phyloP scores from a whole-genome alignment of 495 filamentous ascomycete species.

The Mytilinidion resinicola region DNA sequence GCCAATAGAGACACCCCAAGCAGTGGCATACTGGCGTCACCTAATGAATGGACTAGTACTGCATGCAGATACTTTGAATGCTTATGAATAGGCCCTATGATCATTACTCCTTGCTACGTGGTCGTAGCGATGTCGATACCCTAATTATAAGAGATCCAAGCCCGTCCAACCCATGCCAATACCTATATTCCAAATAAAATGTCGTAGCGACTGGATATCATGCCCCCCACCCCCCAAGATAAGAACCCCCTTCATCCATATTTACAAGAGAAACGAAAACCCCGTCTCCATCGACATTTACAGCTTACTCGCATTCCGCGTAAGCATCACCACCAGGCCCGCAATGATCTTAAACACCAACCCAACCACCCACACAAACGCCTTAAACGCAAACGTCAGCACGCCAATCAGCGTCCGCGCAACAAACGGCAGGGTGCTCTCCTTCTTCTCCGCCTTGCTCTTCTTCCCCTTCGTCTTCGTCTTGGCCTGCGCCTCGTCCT shows the following conservation, averaged over 20 bases:
- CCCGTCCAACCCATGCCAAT: neutral
- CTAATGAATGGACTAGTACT: too few relatives aligned
- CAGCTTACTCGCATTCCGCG: slow-evolving; percentile 27
- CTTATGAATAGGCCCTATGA: neutral
- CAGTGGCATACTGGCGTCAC: too few relatives aligned
- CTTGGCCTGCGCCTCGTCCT: slow-evolving; percentile 12
- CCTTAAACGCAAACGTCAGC: slow-evolving; percentile 23
- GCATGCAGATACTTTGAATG: too few relatives aligned
- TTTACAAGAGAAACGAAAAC: neutral
- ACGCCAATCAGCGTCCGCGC: slow-evolving; percentile 26
- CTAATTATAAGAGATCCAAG: neutral
- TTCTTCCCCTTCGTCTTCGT: slow-evolving; percentile 6
- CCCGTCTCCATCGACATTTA: neutral
- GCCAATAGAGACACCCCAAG: neutral
- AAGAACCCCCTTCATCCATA: neutral
- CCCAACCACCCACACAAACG: slow-evolving; percentile 25
- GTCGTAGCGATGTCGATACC: neutral
- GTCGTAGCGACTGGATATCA: slow-evolving; percentile 4
- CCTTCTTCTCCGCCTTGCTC: slow-evolving; percentile 16
- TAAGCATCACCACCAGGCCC: slow-evolving; percentile 27
- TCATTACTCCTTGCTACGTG: neutral
- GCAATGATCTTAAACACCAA: slow-evolving; percentile 29
- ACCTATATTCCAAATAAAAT: neutral
- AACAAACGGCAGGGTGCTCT: slow-evolving; percentile 21
- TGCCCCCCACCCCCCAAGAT: neutral